Percentiles rank a stretch among this genome's conserved stretches.
These are phyloP conservation scores for Lipomyces spencermartinsiae DNA, from an alignment of 805 yeast species.

Conservation along the genomic window DNA sequence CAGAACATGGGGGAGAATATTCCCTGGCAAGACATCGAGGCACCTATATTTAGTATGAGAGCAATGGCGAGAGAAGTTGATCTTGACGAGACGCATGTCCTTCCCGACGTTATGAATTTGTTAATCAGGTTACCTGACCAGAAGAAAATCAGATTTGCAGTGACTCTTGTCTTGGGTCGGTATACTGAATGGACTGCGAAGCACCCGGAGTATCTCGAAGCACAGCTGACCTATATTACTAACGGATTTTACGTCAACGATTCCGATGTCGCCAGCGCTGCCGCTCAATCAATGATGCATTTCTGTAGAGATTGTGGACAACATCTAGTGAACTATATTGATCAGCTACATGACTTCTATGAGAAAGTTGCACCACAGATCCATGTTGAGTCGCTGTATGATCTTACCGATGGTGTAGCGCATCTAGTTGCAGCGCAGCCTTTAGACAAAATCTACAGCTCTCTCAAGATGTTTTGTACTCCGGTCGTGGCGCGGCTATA, in stretches of 20 bases:
- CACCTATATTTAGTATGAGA: slow-evolving; percentile 85
- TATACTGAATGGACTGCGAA: slow-evolving; percentile 93
- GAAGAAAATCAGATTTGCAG: slow-evolving; percentile 86
- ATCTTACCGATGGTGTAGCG: slow-evolving; percentile 88
- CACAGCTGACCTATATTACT: slow-evolving; percentile 83
- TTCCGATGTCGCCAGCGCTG: slow-evolving; percentile 72
- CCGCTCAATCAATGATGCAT: slow-evolving; percentile 91
- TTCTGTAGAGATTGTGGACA: slow-evolving; percentile 85
- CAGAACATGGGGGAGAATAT: slow-evolving; percentile 47
- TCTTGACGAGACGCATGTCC: slow-evolving; percentile 62
- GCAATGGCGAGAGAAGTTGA: slow-evolving; percentile 94
- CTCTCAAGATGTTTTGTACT: slow-evolving; percentile 66
- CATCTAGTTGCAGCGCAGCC: slow-evolving; percentile 72
- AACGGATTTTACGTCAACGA: slow-evolving; percentile 62
- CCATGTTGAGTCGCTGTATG: slow-evolving; percentile 73
- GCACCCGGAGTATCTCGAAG: slow-evolving; percentile 81
- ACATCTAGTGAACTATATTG: slow-evolving; percentile 68
- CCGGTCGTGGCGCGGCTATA: slow-evolving; percentile 58
- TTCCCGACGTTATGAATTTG: slow-evolving; percentile 78
- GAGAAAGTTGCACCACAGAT: slow-evolving; percentile 59
- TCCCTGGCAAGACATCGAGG: slow-evolving; percentile 89
- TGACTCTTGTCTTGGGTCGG: slow-evolving; percentile 91
- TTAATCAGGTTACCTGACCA: slow-evolving; percentile 80
- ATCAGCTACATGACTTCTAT: slow-evolving; percentile 78
- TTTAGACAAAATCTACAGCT: slow-evolving; percentile 56